Evolutionary conservation across 2,329 filamentous ascomycete species (phyloP).

Genomic region (Colletotrichum sp.): DNA sequence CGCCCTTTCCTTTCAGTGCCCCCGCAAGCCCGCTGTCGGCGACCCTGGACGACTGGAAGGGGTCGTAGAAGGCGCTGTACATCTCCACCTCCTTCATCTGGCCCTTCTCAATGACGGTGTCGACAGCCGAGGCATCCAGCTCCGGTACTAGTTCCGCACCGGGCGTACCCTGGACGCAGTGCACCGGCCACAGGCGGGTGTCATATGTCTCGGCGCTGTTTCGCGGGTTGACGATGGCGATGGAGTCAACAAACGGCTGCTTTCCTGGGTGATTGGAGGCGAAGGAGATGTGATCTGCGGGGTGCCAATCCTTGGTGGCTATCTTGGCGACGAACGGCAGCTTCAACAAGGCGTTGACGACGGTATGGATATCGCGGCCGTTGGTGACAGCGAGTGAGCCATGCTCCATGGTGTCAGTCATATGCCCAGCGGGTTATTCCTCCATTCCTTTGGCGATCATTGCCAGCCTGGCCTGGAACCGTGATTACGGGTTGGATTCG

Average conservation of each 20-base stretch:
- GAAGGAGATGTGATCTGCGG: conserved; percentile 84
- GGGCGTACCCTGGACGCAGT: conserved; percentile 79
- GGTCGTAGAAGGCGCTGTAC: conserved; percentile 91
- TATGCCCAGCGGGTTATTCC: background rate
- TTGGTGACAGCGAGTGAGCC: conserved; percentile 83
- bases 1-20: conserved; percentile 56
- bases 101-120: conserved; percentile 80
- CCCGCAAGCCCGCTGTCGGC: conserved; percentile 67
- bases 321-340: conserved; percentile 77
- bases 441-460: background rate
- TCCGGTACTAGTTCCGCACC: conserved; percentile 79
- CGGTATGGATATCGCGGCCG: conserved; percentile 72
- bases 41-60: conserved; percentile 68
- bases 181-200: conserved; percentile 84
- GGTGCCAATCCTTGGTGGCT: conserved; percentile 94
- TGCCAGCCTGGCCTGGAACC: background rate
- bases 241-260: conserved; percentile 68
- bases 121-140: conserved; percentile 64
- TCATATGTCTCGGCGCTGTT: conserved; percentile 67
- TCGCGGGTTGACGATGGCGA: conserved; percentile 70
- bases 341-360: conserved; percentile 76
- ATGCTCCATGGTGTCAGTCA: conserved; percentile 54
- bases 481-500: background rate
- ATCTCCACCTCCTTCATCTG: conserved; percentile 79
- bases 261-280: conserved; percentile 76